Evolutionary conservation across 306 rosid genomes (phyloP), one percentile per base, ranked within the genome.

Genomic region (Dalbergia cochinchinensis): DNA sequence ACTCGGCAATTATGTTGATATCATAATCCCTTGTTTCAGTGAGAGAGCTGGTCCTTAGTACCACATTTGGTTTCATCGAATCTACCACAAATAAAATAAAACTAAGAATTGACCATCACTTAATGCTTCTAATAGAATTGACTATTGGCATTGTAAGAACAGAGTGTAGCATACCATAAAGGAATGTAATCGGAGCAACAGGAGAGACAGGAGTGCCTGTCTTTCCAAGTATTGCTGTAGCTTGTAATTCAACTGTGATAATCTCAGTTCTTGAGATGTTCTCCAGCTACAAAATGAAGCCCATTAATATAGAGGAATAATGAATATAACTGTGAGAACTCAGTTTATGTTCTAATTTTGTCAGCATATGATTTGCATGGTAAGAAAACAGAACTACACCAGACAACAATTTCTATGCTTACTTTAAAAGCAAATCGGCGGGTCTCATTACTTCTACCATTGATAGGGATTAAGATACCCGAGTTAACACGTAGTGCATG

Each of bases 161-260:
- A 47, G 34, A 58, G 35, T 74, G 59, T 75, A 20, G 10, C 57
- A 44, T 81, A 91, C 95, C 96, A 71, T 84, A 91, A 57, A 91
- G 91, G 78, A 89, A 87, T 16, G 89, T 91, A 42, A 87, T 37
- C 1, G 89, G 80, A 69, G 87, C 73, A 84, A 78, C 86, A 44
- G 87, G 83, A 81, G 88, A 78, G 84, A 91, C 93, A 37, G 89
- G 87, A 74, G 83, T 73, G 69, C 91, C 93, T 60, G 90, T 80
- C 78, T 73, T 76, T 13, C 96, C 90, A 50, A 85, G 33, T 61
- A 91, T 12, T 50, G 82, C 61, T 55, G 80, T 60, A 61, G 85
- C 74, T 73, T 80, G 84, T 54, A 89, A 78, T 79, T 84, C 84
- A 57, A 86, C 73, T 18, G 55, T 76, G 78, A 91, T 65, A 71